phyloP scores from a whole-genome alignment of 495 filamentous ascomycete species.

The Daldinia grandis region DNA sequence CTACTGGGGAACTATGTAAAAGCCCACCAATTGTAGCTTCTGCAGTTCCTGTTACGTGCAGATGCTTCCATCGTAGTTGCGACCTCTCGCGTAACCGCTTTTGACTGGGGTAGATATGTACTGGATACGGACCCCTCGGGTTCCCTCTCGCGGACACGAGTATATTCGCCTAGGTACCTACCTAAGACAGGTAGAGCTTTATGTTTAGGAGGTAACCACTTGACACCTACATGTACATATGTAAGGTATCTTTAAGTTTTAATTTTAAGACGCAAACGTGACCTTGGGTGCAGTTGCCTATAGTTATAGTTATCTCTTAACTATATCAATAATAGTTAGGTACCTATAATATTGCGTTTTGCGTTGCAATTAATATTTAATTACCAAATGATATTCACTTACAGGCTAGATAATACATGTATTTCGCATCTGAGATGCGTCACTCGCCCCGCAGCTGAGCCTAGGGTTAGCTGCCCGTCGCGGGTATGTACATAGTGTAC shows the following conservation, averaged over 20 bases:
- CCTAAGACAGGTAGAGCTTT: too few relatives aligned
- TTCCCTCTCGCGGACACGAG: background rate
- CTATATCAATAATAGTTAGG: too few relatives aligned
- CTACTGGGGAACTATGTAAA: constrained; percentile 34
- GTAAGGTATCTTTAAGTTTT: background rate
- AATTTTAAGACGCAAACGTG: background rate
- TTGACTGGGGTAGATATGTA: constrained; percentile 4
- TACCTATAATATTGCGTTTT: background rate
- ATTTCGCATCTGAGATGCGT: constrained; percentile 5
- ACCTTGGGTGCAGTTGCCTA: background rate
- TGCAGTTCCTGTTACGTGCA: constrained; percentile 34
- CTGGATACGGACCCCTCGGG: background rate
- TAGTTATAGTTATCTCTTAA: too few relatives aligned
- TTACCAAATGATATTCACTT: background rate
- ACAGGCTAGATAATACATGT: background rate
- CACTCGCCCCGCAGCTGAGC: background rate
- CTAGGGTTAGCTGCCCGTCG: background rate
- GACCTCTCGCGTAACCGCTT: constrained; percentile 11
- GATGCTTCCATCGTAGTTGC: constrained; percentile 22
- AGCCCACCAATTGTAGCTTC: constrained; percentile 36
- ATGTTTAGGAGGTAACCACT: too few relatives aligned
- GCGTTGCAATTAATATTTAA: background rate
- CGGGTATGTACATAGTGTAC: too few relatives aligned
- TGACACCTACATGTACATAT: too few relatives aligned
- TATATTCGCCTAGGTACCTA: too few relatives aligned